Percentiles rank a stretch among this genome's conserved stretches.
These are phyloP conservation scores for Teratosphaeria pseudoeucalypti DNA, from an alignment of 2,329 filamentous ascomycete species.

Conservation along the genomic window DNA sequence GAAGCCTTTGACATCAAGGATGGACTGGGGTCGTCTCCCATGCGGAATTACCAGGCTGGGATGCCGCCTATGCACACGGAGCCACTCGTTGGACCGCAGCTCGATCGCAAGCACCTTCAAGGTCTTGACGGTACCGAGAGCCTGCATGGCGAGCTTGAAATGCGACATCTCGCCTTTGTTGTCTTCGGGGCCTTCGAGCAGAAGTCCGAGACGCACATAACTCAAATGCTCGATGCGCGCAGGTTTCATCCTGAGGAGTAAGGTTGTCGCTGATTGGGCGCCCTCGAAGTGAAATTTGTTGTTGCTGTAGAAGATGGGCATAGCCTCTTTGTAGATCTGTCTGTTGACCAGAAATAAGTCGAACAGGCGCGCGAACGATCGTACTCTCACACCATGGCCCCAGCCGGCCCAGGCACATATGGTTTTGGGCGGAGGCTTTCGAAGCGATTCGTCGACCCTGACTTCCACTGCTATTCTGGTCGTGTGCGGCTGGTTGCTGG, in stretches of 20 bases:
- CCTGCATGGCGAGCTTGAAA: not conserved
- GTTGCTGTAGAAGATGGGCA: slow-evolving; percentile 8
- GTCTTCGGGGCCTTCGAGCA: not conserved
- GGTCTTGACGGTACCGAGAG: not conserved
- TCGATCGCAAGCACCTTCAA: not conserved
- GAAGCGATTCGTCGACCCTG: not conserved
- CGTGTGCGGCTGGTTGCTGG: no score
- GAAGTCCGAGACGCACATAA: not conserved
- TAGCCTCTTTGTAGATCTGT: slow-evolving; percentile 7
- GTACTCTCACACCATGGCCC: not conserved
- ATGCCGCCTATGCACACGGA: not conserved
- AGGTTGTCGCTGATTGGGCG: not conserved
- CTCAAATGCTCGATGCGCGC: not conserved
- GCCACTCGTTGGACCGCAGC: not conserved
- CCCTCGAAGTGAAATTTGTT: slow-evolving; percentile 6
- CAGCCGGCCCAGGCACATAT: not conserved
- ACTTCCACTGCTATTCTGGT: not conserved
- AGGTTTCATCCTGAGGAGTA: not conserved
- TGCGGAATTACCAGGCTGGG: not conserved
- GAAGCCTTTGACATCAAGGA: no score
- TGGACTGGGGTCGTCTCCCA: no score
- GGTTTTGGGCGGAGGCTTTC: no score
- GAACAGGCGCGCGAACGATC: not conserved
- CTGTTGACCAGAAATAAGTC: slow-evolving; percentile 8
- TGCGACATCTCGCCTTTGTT: not conserved